Percentiles rank a stretch among this genome's conserved stretches.
Conservation (phyloP, 306 rosid genomes). For the Fagus crenata region DNA sequence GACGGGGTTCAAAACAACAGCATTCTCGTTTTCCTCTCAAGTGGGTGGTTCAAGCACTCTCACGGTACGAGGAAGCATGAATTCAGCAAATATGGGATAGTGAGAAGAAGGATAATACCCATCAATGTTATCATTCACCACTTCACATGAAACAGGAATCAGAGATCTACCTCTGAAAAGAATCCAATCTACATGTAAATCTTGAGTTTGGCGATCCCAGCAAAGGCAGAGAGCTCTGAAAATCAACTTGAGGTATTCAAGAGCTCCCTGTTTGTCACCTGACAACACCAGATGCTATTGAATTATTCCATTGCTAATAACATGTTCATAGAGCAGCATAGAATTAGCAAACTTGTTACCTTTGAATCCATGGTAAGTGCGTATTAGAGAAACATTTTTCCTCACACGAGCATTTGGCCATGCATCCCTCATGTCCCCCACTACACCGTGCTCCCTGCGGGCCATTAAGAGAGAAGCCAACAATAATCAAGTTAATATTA, state of each 20-base stretch:
- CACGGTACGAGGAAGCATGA: constrained; percentile 93
- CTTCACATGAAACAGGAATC: constrained; percentile 88
- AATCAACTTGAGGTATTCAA: constrained; percentile 82
- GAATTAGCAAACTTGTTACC: constrained; percentile 47
- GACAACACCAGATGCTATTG: constrained; percentile 22
- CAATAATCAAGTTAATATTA: constrained; percentile 9
- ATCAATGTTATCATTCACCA: constrained; percentile 78
- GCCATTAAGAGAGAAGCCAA: constrained; percentile 25
- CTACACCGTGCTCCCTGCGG: constrained; percentile 91
- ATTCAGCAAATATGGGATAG: constrained; percentile 85
- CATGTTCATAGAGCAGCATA: constrained; percentile 11
- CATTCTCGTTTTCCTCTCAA: constrained; percentile 52
- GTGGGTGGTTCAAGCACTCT: constrained; percentile 67
- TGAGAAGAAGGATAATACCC: constrained; percentile 92
- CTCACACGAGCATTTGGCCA: constrained; percentile 95
- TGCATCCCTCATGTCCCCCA: constrained; percentile 96
- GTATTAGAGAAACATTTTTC: constrained; percentile 79
- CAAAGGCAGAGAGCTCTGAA: constrained; percentile 95
- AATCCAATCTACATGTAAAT: constrained; percentile 95
- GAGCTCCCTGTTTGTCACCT: constrained; percentile 97
- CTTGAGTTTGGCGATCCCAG: constrained; percentile 99
- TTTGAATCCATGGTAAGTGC: constrained; percentile 95
- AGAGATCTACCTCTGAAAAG: constrained; percentile 96
- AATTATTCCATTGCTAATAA: constrained; percentile 12
- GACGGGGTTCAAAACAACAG: constrained; percentile 13